Conservation (phyloP, 805 yeast genomes). For the Dipodascopsis tothii region DNA sequence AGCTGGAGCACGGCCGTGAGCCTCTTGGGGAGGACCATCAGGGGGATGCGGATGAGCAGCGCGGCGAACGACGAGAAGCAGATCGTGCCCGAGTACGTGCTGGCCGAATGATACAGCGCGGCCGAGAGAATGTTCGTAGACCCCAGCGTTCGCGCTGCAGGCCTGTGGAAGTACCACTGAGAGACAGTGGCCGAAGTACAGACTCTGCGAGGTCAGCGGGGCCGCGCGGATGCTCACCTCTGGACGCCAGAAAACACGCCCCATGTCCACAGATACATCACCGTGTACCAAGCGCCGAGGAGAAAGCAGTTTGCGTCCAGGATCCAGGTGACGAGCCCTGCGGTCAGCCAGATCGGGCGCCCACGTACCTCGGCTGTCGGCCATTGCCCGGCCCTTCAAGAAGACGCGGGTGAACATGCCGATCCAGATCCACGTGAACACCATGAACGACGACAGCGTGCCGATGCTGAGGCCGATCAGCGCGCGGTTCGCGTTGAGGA, state of each 20-base stretch:
- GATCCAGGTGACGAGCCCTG: constrained; percentile 10
- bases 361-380: constrained; percentile 9
- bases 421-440: constrained; percentile 34
- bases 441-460: constrained; percentile 27
- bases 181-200: constrained; percentile 33
- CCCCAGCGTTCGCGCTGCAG: constrained; percentile 22
- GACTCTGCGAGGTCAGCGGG: constrained; percentile 21
- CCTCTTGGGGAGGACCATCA: constrained; percentile 32
- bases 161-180: constrained; percentile 35
- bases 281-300: constrained; percentile 29
- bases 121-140: constrained; percentile 22
- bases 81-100: constrained; percentile 34
- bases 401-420: constrained; percentile 31
- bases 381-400: constrained; percentile 22
- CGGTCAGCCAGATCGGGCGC: not conserved
- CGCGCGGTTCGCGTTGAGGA: constrained; percentile 30
- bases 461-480: constrained; percentile 29
- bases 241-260: constrained; percentile 35
- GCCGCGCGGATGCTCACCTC: constrained; percentile 9
- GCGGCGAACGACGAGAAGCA: constrained; percentile 31
- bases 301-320: constrained; percentile 30
- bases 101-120: constrained; percentile 27
- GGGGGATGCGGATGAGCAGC: constrained; percentile 32
- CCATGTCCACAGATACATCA: constrained; percentile 40
- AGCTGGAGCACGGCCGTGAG: constrained; percentile 24